These are phyloP conservation scores for Neofusicoccum laricinum DNA, from an alignment of 2,329 filamentous ascomycete genomes.

Conservation along the genomic window DNA sequence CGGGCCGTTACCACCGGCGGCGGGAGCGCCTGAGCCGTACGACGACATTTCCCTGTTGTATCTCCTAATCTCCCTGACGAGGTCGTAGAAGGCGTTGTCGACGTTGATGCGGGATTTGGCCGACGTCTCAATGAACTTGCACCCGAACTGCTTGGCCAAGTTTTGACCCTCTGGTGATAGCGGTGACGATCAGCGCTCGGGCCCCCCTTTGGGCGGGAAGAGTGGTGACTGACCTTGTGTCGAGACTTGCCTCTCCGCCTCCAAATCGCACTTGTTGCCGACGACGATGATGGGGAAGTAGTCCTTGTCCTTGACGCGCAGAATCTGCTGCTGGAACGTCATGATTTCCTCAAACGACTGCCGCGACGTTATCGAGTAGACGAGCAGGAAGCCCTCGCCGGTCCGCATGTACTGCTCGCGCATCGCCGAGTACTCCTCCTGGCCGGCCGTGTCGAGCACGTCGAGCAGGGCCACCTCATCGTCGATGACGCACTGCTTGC, in stretches of 20 bases:
- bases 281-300: conserved; percentile 99
- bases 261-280: conserved; percentile 98
- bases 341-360: conserved; percentile 98
- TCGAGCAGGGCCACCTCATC: conserved; percentile 97
- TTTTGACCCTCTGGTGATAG: conserved; percentile 74
- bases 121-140: conserved; percentile 99
- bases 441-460: conserved; percentile 95
- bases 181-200: conserved; percentile 16
- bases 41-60: conserved; percentile 98
- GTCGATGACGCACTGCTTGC: conserved; percentile 99
- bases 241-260: conserved; percentile 85
- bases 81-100: conserved; percentile 97
- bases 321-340: conserved; percentile 97
- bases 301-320: conserved; percentile 98
- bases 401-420: conserved; percentile 99
- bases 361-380: conserved; percentile 96
- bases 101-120: conserved; percentile 98
- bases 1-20: conserved; percentile 55
- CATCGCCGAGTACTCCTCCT: conserved; percentile 99
- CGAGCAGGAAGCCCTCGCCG: conserved; percentile 93
- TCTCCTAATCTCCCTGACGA: conserved; percentile 94
- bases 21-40: conserved; percentile 68
- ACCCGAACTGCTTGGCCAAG: conserved; percentile 81
- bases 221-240: conserved; percentile 71
- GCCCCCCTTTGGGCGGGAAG: conserved; percentile 9